These are phyloP conservation scores for Fusarium equiseti DNA, from an alignment of 2,329 filamentous ascomycete genomes.

Conservation along the genomic window DNA sequence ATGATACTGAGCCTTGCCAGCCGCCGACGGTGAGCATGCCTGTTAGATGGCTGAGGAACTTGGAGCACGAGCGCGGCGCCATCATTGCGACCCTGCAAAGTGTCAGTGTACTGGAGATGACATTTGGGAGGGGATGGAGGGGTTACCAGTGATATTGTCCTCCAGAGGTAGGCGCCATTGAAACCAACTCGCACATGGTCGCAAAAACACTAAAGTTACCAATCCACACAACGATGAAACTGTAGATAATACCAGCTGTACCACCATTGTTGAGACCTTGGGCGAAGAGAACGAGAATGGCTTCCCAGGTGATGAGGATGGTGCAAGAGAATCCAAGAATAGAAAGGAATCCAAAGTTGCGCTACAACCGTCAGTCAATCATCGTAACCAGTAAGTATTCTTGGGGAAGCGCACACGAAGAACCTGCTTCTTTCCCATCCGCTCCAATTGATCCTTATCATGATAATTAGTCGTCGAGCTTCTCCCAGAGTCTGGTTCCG, in stretches of 20 bases:
- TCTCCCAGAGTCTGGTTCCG: conserved; percentile 35
- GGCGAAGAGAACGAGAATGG: conserved; percentile 50
- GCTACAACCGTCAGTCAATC: conserved; percentile 40
- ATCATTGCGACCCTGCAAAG: conserved; percentile 62
- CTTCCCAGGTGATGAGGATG: conserved; percentile 67
- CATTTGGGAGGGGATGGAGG: fast-evolving
- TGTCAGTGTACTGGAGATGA: fast-evolving
- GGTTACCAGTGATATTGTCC: conserved; percentile 68
- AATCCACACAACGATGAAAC: conserved; percentile 61
- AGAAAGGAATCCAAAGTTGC: conserved; percentile 63
- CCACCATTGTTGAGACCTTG: conserved; percentile 62
- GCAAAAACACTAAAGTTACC: conserved; percentile 60
- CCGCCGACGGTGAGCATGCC: conserved; percentile 64
- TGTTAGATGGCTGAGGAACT: conserved; percentile 65
- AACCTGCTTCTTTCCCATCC: conserved; percentile 49
- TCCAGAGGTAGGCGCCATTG: conserved; percentile 63
- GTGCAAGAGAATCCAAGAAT: conserved; percentile 67
- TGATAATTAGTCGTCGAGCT: conserved; percentile 28
- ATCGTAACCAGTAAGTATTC: too few species aligned
- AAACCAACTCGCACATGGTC: conserved; percentile 56
- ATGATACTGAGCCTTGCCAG: conserved; percentile 55
- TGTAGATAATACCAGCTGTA: conserved; percentile 65
- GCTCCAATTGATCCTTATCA: conserved; percentile 46
- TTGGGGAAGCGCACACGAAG: background rate
- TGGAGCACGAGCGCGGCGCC: conserved; percentile 60